These are phyloP conservation scores for Ceratocystiopsis minuta DNA, from an alignment of 2,329 filamentous ascomycete species.

Conservation along the genomic window DNA sequence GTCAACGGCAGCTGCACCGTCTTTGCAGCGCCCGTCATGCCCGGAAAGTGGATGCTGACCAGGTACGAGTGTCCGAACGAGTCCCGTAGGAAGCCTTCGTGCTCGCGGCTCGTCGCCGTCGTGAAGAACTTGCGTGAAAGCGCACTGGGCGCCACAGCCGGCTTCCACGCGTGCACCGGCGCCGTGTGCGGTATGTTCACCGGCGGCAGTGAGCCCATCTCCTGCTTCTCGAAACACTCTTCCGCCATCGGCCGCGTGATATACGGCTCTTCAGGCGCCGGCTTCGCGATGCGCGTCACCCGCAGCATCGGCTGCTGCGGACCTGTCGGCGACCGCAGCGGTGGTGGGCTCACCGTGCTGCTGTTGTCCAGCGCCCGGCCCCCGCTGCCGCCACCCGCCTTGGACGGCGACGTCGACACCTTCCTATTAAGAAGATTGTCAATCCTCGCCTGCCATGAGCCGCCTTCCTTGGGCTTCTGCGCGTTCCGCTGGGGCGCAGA, in stretches of 20 bases:
- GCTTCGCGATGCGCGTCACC: slow-evolving; percentile 22
- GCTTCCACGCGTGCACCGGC: slow-evolving; percentile 45
- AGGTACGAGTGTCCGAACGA: slow-evolving; percentile 21
- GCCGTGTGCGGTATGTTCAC: slow-evolving; percentile 47
- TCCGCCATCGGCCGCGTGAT: slow-evolving; percentile 55
- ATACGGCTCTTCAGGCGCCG: slow-evolving; percentile 22
- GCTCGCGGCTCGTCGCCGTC: slow-evolving; percentile 22
- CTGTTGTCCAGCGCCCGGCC: too few species aligned
- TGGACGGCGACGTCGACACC: slow-evolving; percentile 29
- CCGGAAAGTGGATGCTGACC: slow-evolving; percentile 27
- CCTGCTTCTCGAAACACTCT: slow-evolving; percentile 65
- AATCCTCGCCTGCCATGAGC: slow-evolving; percentile 57
- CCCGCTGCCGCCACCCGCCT: slow-evolving; percentile 27
- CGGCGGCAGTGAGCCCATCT: slow-evolving; percentile 59
- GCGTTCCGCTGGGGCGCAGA: not conserved
- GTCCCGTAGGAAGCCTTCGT: slow-evolving; percentile 18
- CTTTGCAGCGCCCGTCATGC: slow-evolving; percentile 20
- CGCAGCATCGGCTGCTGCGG: not conserved
- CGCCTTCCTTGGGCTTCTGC: slow-evolving; percentile 1
- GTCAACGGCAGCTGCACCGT: slow-evolving; percentile 17
- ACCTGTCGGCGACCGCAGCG: too few species aligned
- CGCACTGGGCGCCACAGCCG: slow-evolving; percentile 36
- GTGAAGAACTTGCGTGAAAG: slow-evolving; percentile 32
- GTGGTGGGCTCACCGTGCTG: too few species aligned
- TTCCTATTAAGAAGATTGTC: slow-evolving; percentile 61